A percentile compares a stretch with the other conserved stretches of the same genome.
These are phyloP conservation scores for Phaffia tasmanica DNA, from an alignment of 768 basidiomycete genomes.

Conservation along the genomic window DNA sequence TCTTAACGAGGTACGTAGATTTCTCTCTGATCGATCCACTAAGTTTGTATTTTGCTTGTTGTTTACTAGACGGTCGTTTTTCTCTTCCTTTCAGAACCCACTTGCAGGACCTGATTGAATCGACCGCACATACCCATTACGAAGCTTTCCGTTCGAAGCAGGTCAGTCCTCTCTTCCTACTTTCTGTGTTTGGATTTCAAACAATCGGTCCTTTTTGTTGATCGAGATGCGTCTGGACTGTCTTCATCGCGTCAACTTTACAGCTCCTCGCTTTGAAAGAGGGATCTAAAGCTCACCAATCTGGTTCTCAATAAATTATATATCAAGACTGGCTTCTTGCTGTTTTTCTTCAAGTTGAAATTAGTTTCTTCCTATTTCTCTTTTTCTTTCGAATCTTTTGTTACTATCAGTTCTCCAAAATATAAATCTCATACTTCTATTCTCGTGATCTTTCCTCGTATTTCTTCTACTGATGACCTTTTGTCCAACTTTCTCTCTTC, in stretches of 20 bases:
- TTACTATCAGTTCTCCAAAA: too few relatives aligned
- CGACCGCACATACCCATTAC: constrained; percentile 97
- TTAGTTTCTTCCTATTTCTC: too few relatives aligned
- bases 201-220: not conserved
- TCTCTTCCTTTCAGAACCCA: constrained; percentile 55
- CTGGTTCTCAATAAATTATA: too few relatives aligned
- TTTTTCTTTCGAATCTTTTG: too few relatives aligned
- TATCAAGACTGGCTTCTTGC: too few relatives aligned
- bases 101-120: constrained; percentile 96
- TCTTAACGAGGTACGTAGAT: constrained; percentile 63
- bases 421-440: too few relatives aligned
- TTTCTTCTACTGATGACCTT: too few relatives aligned
- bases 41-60: constrained; percentile 4
- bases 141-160: constrained; percentile 99
- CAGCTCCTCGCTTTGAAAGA: constrained; percentile 25
- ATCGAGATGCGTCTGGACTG: not conserved
- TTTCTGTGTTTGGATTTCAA: not conserved
- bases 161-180: constrained; percentile 27
- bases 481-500: too few relatives aligned
- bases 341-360: too few relatives aligned
- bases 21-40: not conserved
- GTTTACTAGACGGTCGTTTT: not conserved
- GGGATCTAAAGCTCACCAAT: not conserved
- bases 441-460: too few relatives aligned
- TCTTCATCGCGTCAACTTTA: not conserved